Base-by-base conservation (phyloP, 805 yeast genomes). In the Kuraishia cidri region DNA sequence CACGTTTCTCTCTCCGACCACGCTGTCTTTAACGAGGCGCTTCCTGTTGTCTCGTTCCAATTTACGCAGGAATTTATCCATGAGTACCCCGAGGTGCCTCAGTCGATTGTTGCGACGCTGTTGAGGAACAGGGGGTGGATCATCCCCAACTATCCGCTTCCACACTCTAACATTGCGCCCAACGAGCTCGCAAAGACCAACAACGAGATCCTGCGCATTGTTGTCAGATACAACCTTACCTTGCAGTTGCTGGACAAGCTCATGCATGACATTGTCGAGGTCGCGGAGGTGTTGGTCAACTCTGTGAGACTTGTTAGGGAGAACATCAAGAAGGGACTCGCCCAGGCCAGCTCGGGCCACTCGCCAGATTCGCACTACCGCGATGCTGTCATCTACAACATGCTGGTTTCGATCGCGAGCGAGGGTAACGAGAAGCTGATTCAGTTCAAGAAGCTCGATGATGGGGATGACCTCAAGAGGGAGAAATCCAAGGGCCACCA, bases 31-130 rank as follows among this genome's bases (percentile, higher is more conserved):
- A 68, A 72, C 46, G 77, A 82, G 1, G 95, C 95, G 2, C 68
- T 87, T 38, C 97, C 97, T 3, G 92, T 87, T 22, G 95, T 86
- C 27, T 81, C 96, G 0, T 87, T 86, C 68, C 75, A 75, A 50
- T 72, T 87, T 44, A 69, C 83, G 3, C 62, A 74, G 32, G 62
- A 64, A 24, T 72, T 87, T 52, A 51, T 58, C 26, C 49, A 67
- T 27, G 51, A 66, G 26, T 83, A 76, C 52, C 92, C 95, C 3
- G 85, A 76, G 54, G 71, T 87, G 35, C 95, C 94, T 7, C 96
- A 88, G 56, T 66, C 79, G 12, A 65, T 83, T 37, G 55, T 87
- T 18, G 79, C 95, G 1, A 64, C 77, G 10, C 51, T 86, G 53
- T 62, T 87, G 46, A 72, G 96, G 53, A 73, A 69, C 52, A 75